These are phyloP conservation scores for Forsythia suspensa DNA, from an alignment of 257 asterid genomes.

Conservation along the genomic window DNA sequence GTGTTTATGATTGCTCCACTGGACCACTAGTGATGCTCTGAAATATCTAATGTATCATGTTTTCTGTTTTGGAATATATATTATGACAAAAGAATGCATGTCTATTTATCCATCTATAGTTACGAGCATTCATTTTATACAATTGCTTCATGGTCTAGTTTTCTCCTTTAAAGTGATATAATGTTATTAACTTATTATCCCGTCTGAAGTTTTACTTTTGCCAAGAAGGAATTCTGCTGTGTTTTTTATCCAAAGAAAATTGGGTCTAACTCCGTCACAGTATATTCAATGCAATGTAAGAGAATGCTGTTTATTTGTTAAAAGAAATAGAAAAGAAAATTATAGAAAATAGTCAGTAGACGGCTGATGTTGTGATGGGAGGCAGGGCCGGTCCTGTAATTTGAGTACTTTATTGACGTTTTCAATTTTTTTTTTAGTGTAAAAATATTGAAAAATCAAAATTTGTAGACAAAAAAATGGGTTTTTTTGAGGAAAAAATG, in stretches of 20 bases:
- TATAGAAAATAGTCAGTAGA: neutral
- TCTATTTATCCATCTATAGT: neutral
- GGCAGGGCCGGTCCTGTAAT: neutral
- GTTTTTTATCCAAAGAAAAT: neutral
- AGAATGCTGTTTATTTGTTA: constrained; percentile 5
- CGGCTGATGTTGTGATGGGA: neutral
- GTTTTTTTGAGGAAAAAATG: no score
- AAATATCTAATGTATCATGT: no score
- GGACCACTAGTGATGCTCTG: no score
- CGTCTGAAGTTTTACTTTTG: constrained; percentile 10
- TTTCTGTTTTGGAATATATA: no score
- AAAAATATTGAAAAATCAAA: no score
- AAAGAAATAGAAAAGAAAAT: constrained; percentile 1
- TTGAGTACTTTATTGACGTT: no score
- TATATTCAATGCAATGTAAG: neutral
- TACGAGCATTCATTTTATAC: neutral
- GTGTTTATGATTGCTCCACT: no score
- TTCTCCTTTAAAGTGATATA: constrained; percentile 13
- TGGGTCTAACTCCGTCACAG: neutral
- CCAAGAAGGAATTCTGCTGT: neutral
- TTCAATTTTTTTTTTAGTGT: no score
- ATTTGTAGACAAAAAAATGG: no score
- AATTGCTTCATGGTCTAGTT: neutral
- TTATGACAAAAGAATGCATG: neutral
- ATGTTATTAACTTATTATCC: neutral